Percentiles rank a stretch among this genome's conserved stretches.
These are phyloP conservation scores for Arthrocladium fulminans DNA, from an alignment of 2,329 filamentous ascomycete genomes.

Conservation along the genomic window DNA sequence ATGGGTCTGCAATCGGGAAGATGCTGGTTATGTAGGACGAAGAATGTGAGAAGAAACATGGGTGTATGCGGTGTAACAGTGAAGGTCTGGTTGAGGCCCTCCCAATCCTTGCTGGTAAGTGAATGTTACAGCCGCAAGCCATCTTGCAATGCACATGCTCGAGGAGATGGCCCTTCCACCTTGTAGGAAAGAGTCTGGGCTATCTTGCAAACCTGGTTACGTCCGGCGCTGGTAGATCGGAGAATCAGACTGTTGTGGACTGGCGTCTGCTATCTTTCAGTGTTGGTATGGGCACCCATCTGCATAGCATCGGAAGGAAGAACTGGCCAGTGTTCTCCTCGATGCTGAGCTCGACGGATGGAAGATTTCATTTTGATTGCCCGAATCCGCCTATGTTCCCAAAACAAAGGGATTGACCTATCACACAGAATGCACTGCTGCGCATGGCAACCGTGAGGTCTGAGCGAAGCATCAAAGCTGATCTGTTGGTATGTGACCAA, in stretches of 20 bases:
- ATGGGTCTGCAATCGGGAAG: background rate
- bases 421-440: background rate
- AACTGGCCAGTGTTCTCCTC: background rate
- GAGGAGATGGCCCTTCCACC: background rate
- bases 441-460: background rate
- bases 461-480: background rate
- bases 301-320: background rate
- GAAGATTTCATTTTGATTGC: background rate
- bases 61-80: no score
- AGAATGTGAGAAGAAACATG: background rate
- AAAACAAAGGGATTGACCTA: background rate
- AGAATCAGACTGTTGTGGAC: no score
- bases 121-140: background rate
- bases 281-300: background rate
- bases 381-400: background rate
- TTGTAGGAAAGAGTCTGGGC: background rate
- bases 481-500: background rate
- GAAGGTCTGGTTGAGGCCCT: background rate
- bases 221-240: background rate
- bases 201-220: background rate
- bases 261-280: background rate
- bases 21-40: conserved; percentile 3
- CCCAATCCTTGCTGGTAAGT: background rate
- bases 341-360: no score
- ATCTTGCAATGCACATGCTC: background rate